Percentiles rank a stretch among this genome's conserved stretches.
These are phyloP conservation scores for Pseudogymnoascus sp. DNA, from an alignment of 2,329 filamentous ascomycete genomes.

Conservation along the genomic window DNA sequence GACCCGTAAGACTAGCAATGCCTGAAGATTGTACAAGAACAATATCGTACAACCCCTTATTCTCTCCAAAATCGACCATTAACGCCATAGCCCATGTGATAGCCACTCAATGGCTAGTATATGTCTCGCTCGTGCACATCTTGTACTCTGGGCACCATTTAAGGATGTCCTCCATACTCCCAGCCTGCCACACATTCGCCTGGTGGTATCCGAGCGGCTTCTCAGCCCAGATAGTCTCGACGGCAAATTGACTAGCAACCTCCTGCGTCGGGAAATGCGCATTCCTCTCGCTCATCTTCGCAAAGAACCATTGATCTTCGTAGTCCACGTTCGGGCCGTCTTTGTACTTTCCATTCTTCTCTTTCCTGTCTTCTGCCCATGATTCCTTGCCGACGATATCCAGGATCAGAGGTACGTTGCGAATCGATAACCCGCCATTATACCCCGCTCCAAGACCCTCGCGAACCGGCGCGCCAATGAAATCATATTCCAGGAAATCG, in stretches of 20 bases:
- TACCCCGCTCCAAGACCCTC: constrained; percentile 21
- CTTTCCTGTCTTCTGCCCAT: constrained; percentile 7
- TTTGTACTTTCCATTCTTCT: not conserved
- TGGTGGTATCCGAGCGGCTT: constrained; percentile 27
- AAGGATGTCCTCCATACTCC: constrained; percentile 7
- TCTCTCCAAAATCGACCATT: not conserved
- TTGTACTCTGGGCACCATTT: constrained; percentile 13
- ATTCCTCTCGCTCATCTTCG: constrained; percentile 17
- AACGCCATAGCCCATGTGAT: not conserved
- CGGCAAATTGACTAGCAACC: constrained; percentile 25
- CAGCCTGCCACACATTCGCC: constrained; percentile 20
- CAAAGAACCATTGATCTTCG: constrained; percentile 22
- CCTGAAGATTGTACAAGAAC: not conserved
- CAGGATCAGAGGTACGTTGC: constrained; percentile 29
- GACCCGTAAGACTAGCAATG: not conserved
- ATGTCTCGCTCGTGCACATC: constrained; percentile 12
- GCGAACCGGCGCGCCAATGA: constrained; percentile 29
- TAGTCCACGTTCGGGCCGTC: constrained; percentile 18
- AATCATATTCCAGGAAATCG: constrained; percentile 30
- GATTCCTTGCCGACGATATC: constrained; percentile 21
- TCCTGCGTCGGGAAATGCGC: constrained; percentile 21
- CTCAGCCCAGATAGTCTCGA: constrained; percentile 26
- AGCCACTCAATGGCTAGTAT: constrained; percentile 4
- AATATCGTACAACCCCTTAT: not conserved
- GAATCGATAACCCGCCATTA: constrained; percentile 32